A percentile compares a stretch with the other conserved stretches of the same genome.
Evolutionary conservation across 495 filamentous ascomycete genomes (phyloP).

Genomic region (Achaetomiella virescens): DNA sequence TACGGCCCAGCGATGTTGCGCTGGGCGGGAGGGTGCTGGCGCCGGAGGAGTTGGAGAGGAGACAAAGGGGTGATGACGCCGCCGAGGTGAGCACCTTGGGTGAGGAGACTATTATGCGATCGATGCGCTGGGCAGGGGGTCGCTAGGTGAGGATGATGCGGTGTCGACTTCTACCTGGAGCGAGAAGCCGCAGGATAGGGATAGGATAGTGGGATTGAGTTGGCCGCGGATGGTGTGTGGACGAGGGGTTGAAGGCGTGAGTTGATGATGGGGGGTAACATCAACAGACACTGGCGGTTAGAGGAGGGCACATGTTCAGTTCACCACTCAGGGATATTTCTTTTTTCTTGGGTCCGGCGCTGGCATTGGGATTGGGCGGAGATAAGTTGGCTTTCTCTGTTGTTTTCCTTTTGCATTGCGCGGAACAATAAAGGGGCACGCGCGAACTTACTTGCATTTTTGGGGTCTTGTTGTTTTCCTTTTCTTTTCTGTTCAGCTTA

Average conservation of each 20-base stretch:
- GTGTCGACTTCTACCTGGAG: conserved; percentile 24
- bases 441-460: not conserved
- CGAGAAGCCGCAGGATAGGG: conserved; percentile 43
- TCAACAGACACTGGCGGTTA: not conserved
- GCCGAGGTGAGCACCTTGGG: conserved; percentile 18
- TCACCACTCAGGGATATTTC: not conserved
- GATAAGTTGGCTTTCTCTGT: not conserved
- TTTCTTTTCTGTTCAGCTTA: not conserved
- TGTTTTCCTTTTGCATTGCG: conserved; percentile 2
- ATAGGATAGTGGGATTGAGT: conserved; percentile 51
- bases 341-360: not conserved
- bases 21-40: conserved; percentile 74
- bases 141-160: not conserved
- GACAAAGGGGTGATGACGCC: conserved; percentile 44
- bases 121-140: conserved; percentile 17
- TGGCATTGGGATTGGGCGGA: not conserved
- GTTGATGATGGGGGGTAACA: not conserved
- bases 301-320: not conserved
- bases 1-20: conserved; percentile 69
- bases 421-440: conserved; percentile 5
- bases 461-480: not conserved
- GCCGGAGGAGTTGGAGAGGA: conserved; percentile 35
- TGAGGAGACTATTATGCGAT: conserved; percentile 24
- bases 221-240: conserved; percentile 34
- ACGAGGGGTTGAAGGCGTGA: conserved; percentile 9